Evolutionary conservation across 2,329 filamentous ascomycete species (phyloP).

Genomic region (Microdochium nivale): DNA sequence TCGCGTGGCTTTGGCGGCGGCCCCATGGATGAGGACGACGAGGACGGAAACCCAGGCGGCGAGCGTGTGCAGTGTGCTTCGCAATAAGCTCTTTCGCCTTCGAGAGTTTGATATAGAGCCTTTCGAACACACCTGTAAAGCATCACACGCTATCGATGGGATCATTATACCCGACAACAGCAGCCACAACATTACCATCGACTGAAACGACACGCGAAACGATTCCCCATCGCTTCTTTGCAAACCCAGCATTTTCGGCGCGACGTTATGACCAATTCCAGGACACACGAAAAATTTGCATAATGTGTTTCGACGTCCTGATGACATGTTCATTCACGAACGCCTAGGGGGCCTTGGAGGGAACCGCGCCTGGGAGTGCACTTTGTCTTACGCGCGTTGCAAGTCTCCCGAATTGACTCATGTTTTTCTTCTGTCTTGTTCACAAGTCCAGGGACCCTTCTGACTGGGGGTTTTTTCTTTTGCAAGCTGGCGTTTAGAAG

Average conservation of each 20-base stretch:
- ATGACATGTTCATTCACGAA: too few relatives aligned
- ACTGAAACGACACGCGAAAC: too few relatives aligned
- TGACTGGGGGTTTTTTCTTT: constrained; percentile 7
- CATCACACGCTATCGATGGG: constrained; percentile 1
- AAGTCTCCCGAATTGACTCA: neutral
- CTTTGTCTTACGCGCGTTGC: neutral
- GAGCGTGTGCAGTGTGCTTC: constrained; percentile 83
- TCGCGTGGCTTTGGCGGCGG: constrained; percentile 44
- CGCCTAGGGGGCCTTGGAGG: neutral
- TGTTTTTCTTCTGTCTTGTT: neutral
- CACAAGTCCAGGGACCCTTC: constrained; percentile 3
- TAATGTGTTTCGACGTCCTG: too few relatives aligned
- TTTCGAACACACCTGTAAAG: neutral
- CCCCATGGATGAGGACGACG: constrained; percentile 66
- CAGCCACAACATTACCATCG: too few relatives aligned
- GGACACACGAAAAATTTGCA: too few relatives aligned
- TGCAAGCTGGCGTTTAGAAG: constrained; percentile 22
- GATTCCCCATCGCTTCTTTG: too few relatives aligned
- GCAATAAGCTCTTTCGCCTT: constrained; percentile 49
- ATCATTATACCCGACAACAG: too few relatives aligned
- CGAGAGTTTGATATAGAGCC: neutral
- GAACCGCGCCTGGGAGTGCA: neutral
- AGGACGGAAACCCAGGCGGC: constrained; percentile 64
- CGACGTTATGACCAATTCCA: too few relatives aligned
- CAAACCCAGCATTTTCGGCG: too few relatives aligned